Evolutionary conservation across 2,329 filamentous ascomycete genomes (phyloP), one percentile per base, ranked within the genome.

Genomic region (Escovopsis sp.): DNA sequence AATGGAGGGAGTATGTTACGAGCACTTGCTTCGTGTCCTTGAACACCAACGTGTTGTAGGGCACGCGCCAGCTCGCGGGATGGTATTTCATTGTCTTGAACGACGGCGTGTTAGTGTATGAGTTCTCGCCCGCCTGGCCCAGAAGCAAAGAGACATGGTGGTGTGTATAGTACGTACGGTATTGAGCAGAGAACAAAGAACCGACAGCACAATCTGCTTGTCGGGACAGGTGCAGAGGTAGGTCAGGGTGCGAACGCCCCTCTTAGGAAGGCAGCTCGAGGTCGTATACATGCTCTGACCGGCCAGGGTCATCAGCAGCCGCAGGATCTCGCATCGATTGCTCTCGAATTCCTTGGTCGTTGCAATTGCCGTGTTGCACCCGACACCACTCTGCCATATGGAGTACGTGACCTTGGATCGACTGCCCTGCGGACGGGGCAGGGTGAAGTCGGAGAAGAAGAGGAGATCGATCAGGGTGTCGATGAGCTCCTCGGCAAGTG

Each of bases 371-470:
- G 83, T 84, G 59, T 94, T 94, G 67, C 89, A 96, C 12, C 91
- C 91, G 27, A 98, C 89, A 38, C 91, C 91, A 56, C 85, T 96
- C 64, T 95, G 87, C 91, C 91, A 98, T 57, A 98, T 96, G 41
- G 86, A 82, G 62, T 91, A 94, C 7, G 81, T 83, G 43, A 95
- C 83, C 58, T 91, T 93, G 47, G 74, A 73, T 55, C 82, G 86
- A 41, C 76, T 76, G 43, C 78, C 71, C 12, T 77, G 71, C 35
- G 83, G 74, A 44, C 71, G 75, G 9, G 89, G 84, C 13, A 95
- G 72, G 0, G 89, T 94, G 53, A 98, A 82, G 42, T 87, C 84
- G 8, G 83, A 80, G 58, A 85, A 94, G 72, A 98, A 98, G 35
- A 96, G 71, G 41, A 96, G 66, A 55, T 95, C 88, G 45, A 91